Evolutionary conservation across 495 filamentous ascomycete genomes (phyloP).

Genomic region (Hypoxylon cercidicola): DNA sequence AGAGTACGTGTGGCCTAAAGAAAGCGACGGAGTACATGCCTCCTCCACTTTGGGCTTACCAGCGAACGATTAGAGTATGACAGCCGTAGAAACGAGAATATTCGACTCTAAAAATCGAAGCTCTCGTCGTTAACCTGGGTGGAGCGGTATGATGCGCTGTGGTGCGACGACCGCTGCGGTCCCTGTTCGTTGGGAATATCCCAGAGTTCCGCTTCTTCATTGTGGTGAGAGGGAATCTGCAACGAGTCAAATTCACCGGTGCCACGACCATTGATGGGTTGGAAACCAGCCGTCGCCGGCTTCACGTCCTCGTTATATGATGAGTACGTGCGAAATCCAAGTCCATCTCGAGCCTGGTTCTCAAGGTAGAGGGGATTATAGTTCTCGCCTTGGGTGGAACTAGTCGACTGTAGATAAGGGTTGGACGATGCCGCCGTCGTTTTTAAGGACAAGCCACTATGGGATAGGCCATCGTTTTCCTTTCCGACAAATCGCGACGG

Average conservation of each 20-base stretch:
- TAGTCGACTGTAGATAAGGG: conserved; percentile 48
- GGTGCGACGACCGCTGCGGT: neutral
- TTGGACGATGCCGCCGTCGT: conserved; percentile 34
- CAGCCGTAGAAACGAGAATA: neutral
- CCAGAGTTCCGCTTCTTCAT: neutral
- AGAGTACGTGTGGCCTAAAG: too few relatives aligned
- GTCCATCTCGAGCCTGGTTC: conserved; percentile 44
- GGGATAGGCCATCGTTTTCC: too few relatives aligned
- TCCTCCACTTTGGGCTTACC: too few relatives aligned
- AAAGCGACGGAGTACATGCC: too few relatives aligned
- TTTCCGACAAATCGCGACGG: conserved; percentile 28
- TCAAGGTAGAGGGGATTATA: conserved; percentile 57
- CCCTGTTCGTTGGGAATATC: neutral
- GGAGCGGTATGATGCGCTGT: conserved; percentile 7
- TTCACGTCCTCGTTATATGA: conserved; percentile 48
- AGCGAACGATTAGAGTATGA: too few relatives aligned
- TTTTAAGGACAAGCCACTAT: conserved; percentile 27
- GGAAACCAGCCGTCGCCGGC: conserved; percentile 38
- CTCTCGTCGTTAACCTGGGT: conserved; percentile 15
- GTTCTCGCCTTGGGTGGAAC: conserved; percentile 44
- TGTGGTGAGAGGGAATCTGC: conserved; percentile 36
- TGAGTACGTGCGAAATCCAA: conserved; percentile 46
- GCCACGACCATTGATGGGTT: conserved; percentile 40
- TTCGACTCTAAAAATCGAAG: conserved; percentile 10
- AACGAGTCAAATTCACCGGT: conserved; percentile 28